Conservation (phyloP, 2,329 filamentous ascomycete species). For the Diaporthe australafricana region DNA sequence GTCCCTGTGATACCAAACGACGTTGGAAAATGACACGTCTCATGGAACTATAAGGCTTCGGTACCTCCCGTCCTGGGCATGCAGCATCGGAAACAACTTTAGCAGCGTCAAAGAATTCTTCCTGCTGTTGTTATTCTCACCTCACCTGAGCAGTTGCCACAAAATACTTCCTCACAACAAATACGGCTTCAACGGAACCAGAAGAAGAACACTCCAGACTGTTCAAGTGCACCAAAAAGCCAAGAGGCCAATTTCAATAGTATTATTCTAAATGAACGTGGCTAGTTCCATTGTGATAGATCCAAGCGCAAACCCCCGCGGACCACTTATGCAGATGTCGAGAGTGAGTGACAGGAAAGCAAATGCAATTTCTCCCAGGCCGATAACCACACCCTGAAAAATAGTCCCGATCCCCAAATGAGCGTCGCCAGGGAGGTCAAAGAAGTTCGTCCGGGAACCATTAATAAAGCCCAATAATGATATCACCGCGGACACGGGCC, state of each 20-base stretch:
- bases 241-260: neutral
- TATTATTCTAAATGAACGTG: slow-evolving; percentile 32
- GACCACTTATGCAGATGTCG: slow-evolving; percentile 32
- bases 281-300: slow-evolving; percentile 29
- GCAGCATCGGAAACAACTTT: neutral
- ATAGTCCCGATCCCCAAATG: slow-evolving; percentile 26
- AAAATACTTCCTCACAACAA: no score
- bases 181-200: no score
- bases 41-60: neutral
- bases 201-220: no score
- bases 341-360: slow-evolving; percentile 33
- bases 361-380: slow-evolving; percentile 26
- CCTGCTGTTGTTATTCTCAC: neutral
- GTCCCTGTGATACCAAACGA: neutral
- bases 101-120: no score
- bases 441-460: slow-evolving; percentile 3
- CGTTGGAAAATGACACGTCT: slow-evolving; percentile 16
- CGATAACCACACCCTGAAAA: slow-evolving; percentile 27
- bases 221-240: no score
- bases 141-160: neutral
- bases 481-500: slow-evolving; percentile 70
- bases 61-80: neutral
- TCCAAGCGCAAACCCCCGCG: slow-evolving; percentile 26
- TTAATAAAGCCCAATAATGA: slow-evolving; percentile 68
- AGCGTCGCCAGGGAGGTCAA: slow-evolving; percentile 7